Evolutionary conservation across 202 grass and related monocot species (phyloP).

Genomic region (Carex sylvatica): DNA sequence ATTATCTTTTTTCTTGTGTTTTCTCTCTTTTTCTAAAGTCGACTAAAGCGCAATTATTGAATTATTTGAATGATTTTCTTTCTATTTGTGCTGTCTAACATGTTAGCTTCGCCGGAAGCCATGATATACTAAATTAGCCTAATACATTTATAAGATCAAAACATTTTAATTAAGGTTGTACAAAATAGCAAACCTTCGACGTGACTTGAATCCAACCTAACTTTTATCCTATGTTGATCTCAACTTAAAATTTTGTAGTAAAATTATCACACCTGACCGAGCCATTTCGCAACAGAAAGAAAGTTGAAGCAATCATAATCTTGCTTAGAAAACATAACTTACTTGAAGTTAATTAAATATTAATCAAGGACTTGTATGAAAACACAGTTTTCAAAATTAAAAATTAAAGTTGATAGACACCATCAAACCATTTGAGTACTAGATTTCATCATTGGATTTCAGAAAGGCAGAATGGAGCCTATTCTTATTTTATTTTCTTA

Average conservation of each 20-base stretch:
- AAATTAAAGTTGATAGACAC: background rate
- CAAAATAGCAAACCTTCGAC: background rate
- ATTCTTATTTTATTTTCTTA: background rate
- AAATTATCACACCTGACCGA: background rate
- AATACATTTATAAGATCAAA: background rate
- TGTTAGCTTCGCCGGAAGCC: background rate
- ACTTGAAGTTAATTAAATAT: background rate
- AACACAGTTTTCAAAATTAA: background rate
- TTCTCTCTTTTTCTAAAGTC: background rate
- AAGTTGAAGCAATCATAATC: background rate
- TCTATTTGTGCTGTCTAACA: background rate
- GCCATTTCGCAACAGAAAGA: background rate
- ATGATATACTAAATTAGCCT: background rate
- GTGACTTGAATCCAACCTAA: background rate
- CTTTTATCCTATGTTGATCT: background rate
- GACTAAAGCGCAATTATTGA: background rate
- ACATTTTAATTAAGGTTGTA: background rate
- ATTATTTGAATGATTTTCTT: conserved; percentile 10
- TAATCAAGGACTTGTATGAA: background rate
- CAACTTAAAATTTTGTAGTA: background rate
- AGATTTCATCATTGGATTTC: conserved; percentile 2
- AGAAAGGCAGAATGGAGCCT: conserved; percentile 5
- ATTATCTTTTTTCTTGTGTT: background rate
- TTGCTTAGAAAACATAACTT: background rate
- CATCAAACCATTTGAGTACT: background rate